Evolutionary conservation across 805 yeast genomes (phyloP).

Genomic region (Aciculoconidium aculeatum): DNA sequence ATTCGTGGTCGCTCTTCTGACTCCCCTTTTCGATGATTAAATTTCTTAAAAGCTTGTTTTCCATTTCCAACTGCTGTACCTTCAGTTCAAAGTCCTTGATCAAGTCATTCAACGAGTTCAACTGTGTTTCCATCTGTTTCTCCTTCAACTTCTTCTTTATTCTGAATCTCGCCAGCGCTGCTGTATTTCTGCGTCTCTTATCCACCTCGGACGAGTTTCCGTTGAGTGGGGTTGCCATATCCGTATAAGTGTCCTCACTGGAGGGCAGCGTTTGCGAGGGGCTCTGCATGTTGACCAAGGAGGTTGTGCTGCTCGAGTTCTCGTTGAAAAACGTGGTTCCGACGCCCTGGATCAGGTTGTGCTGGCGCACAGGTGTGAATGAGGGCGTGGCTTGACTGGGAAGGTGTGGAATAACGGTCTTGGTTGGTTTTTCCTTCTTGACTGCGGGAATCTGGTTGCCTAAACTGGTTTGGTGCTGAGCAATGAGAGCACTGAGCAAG

Average conservation of each 20-base stretch:
- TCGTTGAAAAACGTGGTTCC: slow-evolving; percentile 1
- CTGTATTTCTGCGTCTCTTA: slow-evolving; percentile 54
- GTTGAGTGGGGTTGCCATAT: slow-evolving; percentile 2
- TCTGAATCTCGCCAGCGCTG: slow-evolving; percentile 62
- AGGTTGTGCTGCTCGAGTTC: slow-evolving; percentile 6
- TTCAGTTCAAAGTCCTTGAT: slow-evolving; percentile 41
- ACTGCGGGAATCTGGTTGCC: slow-evolving; percentile 9
- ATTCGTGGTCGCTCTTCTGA: slow-evolving; percentile 35
- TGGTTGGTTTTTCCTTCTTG: not conserved
- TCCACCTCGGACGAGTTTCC: slow-evolving; percentile 28
- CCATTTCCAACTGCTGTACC: slow-evolving; percentile 54
- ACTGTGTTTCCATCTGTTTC: slow-evolving; percentile 49
- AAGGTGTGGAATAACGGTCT: slow-evolving; percentile 8
- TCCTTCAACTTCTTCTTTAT: slow-evolving; percentile 57
- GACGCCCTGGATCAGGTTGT: slow-evolving; percentile 8
- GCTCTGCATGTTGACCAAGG: slow-evolving; percentile 7
- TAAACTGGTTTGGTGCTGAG: slow-evolving; percentile 49
- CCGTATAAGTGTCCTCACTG: slow-evolving; percentile 6
- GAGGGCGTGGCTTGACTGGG: slow-evolving; percentile 7
- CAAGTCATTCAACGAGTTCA: slow-evolving; percentile 37
- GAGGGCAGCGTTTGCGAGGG: slow-evolving; percentile 9
- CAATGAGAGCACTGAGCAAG: slow-evolving; percentile 65
- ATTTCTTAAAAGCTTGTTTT: slow-evolving; percentile 51
- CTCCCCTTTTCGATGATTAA: slow-evolving; percentile 47
- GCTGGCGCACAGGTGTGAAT: slow-evolving; percentile 12